Base-by-base conservation (phyloP, 2,329 filamentous ascomycete species). In the Orbilia brochopaga region DNA sequence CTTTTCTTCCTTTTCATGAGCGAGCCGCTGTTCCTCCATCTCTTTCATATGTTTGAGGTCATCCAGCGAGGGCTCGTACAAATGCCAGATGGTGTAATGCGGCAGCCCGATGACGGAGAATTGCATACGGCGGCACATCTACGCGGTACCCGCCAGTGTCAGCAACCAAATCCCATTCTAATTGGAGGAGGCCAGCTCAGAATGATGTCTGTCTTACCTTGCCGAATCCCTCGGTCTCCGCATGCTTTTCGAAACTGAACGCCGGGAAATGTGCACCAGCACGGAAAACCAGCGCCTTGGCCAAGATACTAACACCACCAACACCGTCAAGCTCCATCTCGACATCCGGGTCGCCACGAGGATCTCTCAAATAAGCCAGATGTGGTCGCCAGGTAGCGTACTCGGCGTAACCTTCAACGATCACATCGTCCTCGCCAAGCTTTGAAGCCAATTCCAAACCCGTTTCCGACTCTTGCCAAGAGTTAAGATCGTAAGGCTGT, bases 241-340 rank as follows among this genome's bases (percentile, higher is more conserved):
- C 94, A 79, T 99, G 94, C 81, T 96, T 97, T 80, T 99, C 91
- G 75, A 99, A 99, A 79, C 92, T 96, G 79, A 99, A 99, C 1
- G 94, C 94, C 1, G 94, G 94, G 81, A 99, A 99, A 80, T 99
- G 94, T 35, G 96, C 93, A 48, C 94, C 94, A 51, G 90, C 89
- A 73, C 94, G 87, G 83, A 99, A 99, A 0, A 99, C 94, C 76
- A 89, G 90, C 1, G 94, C 94, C 81, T 97, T 99, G 51, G 94
- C 93, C 76, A 99, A 81, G 77, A 99, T 99, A 81, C 92, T 97
- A 76, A 99, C 94, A 81, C 94, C 94, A 56, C 94, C 93, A 52
- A 99, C 92, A 75, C 94, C 94, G 76, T 99, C 94, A 76, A 99
- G 93, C 77, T 99, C 94, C 94, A 99, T 97, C 79, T 99, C 94